Conservation (phyloP, 768 basidiomycete genomes). For the Pulveroboletus sp. region DNA sequence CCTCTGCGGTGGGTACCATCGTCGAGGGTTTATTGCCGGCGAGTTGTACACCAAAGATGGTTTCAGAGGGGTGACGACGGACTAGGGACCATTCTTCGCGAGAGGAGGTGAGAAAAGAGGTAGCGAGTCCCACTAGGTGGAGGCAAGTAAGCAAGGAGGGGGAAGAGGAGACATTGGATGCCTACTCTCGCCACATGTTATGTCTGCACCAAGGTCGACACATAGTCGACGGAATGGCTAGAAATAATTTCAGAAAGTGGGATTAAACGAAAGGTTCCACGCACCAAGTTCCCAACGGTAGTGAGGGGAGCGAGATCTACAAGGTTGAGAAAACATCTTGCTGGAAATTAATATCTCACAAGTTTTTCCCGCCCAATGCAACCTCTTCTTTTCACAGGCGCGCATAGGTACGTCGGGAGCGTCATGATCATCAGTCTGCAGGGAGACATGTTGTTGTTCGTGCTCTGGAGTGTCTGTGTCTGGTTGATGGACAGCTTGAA, state of each 20-base stretch:
- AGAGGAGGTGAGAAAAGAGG: conserved; percentile 82
- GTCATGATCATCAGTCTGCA: conserved; percentile 35
- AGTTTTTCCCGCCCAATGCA: conserved; percentile 83
- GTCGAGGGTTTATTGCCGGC: conserved; percentile 83
- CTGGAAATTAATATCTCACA: conserved; percentile 45
- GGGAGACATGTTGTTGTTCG: not conserved
- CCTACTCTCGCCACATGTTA: conserved; percentile 91
- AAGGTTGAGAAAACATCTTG: conserved; percentile 28
- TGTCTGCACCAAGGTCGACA: conserved; percentile 82
- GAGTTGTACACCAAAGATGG: conserved; percentile 86
- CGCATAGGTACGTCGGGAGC: conserved; percentile 67
- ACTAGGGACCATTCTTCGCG: conserved; percentile 95
- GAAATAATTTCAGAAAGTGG: not conserved
- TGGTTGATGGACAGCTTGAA: conserved; percentile 34
- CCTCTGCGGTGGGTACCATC: conserved; percentile 78
- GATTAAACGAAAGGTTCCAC: not conserved
- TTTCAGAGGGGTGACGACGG: conserved; percentile 81
- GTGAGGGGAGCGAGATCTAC: conserved; percentile 77
- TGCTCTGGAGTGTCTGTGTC: conserved; percentile 1
- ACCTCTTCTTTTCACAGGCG: conserved; percentile 78
- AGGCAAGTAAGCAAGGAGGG: not conserved
- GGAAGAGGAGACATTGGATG: not conserved
- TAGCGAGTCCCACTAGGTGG: conserved; percentile 83
- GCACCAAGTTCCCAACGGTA: conserved; percentile 90
- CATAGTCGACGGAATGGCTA: conserved; percentile 93